These are phyloP conservation scores for Castanopsis chinensis DNA, from an alignment of 306 rosid species.

Conservation along the genomic window DNA sequence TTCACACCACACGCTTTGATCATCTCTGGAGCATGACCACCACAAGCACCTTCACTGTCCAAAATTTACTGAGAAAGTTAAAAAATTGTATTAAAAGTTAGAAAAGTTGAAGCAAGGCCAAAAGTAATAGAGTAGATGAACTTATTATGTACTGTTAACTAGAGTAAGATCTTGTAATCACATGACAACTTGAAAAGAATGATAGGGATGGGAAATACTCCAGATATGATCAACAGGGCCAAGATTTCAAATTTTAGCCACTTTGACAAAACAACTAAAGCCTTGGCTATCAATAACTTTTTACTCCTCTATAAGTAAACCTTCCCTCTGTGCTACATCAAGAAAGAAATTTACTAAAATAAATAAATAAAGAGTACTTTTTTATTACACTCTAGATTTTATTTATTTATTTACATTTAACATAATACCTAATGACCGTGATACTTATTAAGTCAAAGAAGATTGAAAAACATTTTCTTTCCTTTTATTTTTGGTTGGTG, in stretches of 20 bases:
- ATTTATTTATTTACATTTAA: not conserved
- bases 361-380: no score
- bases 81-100: constrained; percentile 18
- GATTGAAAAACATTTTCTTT: not conserved
- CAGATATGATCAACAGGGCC: not conserved
- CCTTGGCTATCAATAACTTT: not conserved
- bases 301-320: no score
- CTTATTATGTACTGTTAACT: not conserved
- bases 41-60: constrained; percentile 96
- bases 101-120: not conserved
- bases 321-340: no score
- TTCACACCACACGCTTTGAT: constrained; percentile 82
- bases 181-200: not conserved
- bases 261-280: not conserved
- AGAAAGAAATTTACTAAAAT: no score
- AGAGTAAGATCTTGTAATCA: not conserved
- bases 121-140: not conserved
- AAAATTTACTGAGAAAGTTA: constrained; percentile 12
- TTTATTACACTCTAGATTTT: not conserved
- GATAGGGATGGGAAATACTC: not conserved
- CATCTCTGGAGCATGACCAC: constrained; percentile 97
- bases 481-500: not conserved
- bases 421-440: constrained; percentile 5
- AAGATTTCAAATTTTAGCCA: not conserved
- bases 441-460: not conserved